phyloP scores from a whole-genome alignment of 768 basidiomycete genomes.

The Lactarius vividus region DNA sequence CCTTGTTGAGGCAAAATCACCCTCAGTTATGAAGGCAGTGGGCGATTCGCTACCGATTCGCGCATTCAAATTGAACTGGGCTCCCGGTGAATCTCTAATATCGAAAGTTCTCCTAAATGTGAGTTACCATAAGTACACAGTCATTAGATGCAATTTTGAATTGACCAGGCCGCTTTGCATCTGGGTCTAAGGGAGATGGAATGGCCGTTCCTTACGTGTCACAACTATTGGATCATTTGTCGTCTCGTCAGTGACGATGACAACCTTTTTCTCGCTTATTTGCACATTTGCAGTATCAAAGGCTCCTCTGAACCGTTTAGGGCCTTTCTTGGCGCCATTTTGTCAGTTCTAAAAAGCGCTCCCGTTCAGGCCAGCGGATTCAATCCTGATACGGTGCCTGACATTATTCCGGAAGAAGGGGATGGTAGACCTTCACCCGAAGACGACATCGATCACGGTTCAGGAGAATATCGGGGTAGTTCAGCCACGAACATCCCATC shows the following conservation, averaged over 20 bases:
- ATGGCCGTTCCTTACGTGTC: constrained; percentile 1
- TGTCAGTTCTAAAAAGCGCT: neutral
- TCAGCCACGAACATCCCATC: no score
- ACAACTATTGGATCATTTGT: constrained; percentile 6
- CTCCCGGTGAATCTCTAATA: neutral
- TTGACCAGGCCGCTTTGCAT: neutral
- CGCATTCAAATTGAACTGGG: neutral
- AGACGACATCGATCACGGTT: neutral
- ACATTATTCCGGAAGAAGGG: neutral
- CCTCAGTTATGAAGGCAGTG: neutral
- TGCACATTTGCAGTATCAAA: neutral
- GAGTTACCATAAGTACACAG: neutral
- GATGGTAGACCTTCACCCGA: neutral
- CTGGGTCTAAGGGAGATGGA: neutral
- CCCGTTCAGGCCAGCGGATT: neutral
- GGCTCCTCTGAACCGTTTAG: constrained; percentile 3
- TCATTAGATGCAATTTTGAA: neutral
- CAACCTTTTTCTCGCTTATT: neutral
- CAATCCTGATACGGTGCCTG: neutral
- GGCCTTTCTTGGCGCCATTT: neutral
- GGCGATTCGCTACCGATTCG: neutral
- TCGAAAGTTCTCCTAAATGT: neutral
- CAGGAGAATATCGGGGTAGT: neutral
- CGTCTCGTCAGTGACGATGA: neutral
- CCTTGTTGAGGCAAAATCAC: neutral